phyloP scores from a whole-genome alignment of 1,139 yeast genomes.

The Blastobotrys malaysiensis region DNA sequence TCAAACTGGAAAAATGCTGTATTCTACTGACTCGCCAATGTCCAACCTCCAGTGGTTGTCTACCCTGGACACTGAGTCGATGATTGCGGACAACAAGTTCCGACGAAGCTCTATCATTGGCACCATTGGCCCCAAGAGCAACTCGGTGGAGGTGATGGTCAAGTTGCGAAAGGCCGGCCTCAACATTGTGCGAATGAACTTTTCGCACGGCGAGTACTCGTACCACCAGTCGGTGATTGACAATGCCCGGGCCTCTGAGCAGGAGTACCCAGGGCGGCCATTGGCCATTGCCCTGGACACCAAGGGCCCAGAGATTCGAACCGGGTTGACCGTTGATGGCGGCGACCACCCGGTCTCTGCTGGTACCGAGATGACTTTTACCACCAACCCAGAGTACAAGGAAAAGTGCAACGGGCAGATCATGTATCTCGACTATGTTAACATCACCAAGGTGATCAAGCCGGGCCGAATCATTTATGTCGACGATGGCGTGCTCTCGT shows the following conservation, averaged over 20 bases:
- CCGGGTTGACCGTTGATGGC: constrained; percentile 83
- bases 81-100: constrained; percentile 63
- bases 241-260: constrained; percentile 92
- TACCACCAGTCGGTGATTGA: constrained; percentile 96
- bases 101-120: constrained; percentile 98
- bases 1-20: constrained; percentile 23
- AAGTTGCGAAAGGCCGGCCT: constrained; percentile 94
- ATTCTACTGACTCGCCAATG: constrained; percentile 26
- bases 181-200: constrained; percentile 97
- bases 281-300: constrained; percentile 98
- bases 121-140: constrained; percentile 97
- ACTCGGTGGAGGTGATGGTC: constrained; percentile 77
- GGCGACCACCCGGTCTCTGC: constrained; percentile 77
- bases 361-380: constrained; percentile 85
- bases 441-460: constrained; percentile 89
- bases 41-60: constrained; percentile 72
- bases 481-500: constrained; percentile 97
- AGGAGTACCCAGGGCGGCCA: constrained; percentile 89
- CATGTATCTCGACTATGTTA: constrained; percentile 91
- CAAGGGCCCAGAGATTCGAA: constrained; percentile 99
- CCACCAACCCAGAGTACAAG: constrained; percentile 81
- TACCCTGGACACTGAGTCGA: constrained; percentile 65
- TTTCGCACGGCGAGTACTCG: constrained; percentile 95
- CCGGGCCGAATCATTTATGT: constrained; percentile 85
- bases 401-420: constrained; percentile 65